Base-by-base conservation (phyloP, 1,284 basidiomycete genomes). In the Volvariella volvacea region DNA sequence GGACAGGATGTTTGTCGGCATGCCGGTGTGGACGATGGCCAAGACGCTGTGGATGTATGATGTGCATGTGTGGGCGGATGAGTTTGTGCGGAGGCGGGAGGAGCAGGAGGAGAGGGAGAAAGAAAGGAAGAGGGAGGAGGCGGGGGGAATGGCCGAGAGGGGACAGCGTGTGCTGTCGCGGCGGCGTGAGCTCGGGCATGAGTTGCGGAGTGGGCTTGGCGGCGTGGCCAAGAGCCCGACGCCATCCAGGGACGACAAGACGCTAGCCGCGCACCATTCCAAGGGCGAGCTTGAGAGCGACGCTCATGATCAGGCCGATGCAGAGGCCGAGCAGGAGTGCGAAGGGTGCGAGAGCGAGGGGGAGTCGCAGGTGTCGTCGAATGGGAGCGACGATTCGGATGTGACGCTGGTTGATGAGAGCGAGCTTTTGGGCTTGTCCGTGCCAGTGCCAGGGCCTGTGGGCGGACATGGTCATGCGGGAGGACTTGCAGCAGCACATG, bases 31-130 rank as follows among this genome's bases (percentile, higher is more conserved):
- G 72, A 81, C 78, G n/a, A 75, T 85, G 54, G 62, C 67, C 39
- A 83, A 83, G 65, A 71, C 70, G 22, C 54, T 85, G 20, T 85
- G 73, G 64, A 67, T 79, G 55, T 70, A 71, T 50, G 74, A 80
- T 52, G 60, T 84, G 56, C 70, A 76, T 47, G 52, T 64, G 46
- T 55, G 57, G 8, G 50, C 49, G 14, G 45, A 46, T 16, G 15
- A 25, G 7, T n/a, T 17, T n/a, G 15, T 44, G 28, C 42, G 37
- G 9, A 49, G 34, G 37, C 22, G 37, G 33, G 41, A 50, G 19
- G 22, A 30, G 8, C 39, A 25, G 25, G 36, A 36, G 6, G 22
- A 31, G 7, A 40, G 19, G 4, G 19, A 22, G 4, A 40, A 22
- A 4, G 14, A 9, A 10, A 50, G 52, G 32, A 50, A 51, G n/a